These are phyloP conservation scores for Scheffersomyces amazonensis DNA, from an alignment of 805 yeast genomes.

Conservation along the genomic window DNA sequence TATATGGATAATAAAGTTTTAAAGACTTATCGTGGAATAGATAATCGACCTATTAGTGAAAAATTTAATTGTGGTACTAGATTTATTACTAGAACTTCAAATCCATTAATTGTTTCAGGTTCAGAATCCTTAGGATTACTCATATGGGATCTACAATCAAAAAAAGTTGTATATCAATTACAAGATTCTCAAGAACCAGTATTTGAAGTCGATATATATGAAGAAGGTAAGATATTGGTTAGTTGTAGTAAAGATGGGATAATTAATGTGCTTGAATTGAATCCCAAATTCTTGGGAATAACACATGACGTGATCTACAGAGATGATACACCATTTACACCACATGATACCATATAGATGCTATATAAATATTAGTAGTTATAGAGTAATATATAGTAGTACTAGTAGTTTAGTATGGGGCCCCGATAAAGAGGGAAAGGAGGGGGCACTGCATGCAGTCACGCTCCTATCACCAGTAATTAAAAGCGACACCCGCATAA, in stretches of 20 bases:
- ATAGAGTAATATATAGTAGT: no score
- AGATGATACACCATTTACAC: background rate
- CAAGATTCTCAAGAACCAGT: slow-evolving; percentile 23
- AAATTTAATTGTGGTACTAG: slow-evolving; percentile 52
- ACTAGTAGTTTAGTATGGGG: no score
- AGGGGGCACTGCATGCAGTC: no score
- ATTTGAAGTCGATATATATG: slow-evolving; percentile 38
- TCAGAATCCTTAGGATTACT: slow-evolving; percentile 52
- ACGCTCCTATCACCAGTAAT: no score
- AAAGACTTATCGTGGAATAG: slow-evolving; percentile 55
- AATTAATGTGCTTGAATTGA: slow-evolving; percentile 19
- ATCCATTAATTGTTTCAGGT: slow-evolving; percentile 55
- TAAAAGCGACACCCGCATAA: no score
- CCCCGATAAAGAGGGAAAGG: no score
- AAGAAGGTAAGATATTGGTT: slow-evolving; percentile 35
- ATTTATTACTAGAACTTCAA: slow-evolving; percentile 40
- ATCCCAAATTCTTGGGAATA: slow-evolving; percentile 5
- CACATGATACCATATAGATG: no score
- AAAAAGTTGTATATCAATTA: slow-evolving; percentile 38
- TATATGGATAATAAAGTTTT: slow-evolving; percentile 77
- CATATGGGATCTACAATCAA: slow-evolving; percentile 68
- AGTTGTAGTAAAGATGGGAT: slow-evolving; percentile 22
- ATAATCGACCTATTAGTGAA: slow-evolving; percentile 38
- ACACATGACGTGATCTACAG: background rate
- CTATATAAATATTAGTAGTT: no score